phyloP scores from a whole-genome alignment of 495 filamentous ascomycete genomes.

The Xylaria grammica region DNA sequence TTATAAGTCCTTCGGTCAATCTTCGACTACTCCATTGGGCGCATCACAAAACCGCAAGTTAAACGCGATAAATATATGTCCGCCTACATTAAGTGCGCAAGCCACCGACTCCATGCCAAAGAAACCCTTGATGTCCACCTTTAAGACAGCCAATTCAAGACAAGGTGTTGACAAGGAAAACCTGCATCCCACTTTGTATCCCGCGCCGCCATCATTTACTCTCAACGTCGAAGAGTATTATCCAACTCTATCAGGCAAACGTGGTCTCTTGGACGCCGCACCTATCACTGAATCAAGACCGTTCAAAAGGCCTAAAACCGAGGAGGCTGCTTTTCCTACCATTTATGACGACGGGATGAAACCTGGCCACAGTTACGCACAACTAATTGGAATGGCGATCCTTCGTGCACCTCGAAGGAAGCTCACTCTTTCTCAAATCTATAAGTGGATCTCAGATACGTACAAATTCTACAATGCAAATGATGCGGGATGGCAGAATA shows the following conservation, averaged over 20 bases:
- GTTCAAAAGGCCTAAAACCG: slow-evolving; percentile 65
- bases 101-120: slow-evolving; percentile 88
- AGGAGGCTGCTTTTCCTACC: slow-evolving; percentile 71
- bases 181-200: slow-evolving; percentile 53
- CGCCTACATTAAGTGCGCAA: slow-evolving; percentile 66
- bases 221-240: slow-evolving; percentile 60
- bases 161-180: slow-evolving; percentile 79
- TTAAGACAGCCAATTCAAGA: slow-evolving; percentile 66
- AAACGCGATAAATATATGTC: slow-evolving; percentile 71
- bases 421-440: slow-evolving; percentile 94
- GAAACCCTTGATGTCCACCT: slow-evolving; percentile 67
- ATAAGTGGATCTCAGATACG: slow-evolving; percentile 97
- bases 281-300: slow-evolving; percentile 71
- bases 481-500: slow-evolving; percentile 96
- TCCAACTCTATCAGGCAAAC: slow-evolving; percentile 66
- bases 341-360: slow-evolving; percentile 89
- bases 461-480: slow-evolving; percentile 83
- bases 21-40: slow-evolving; percentile 45
- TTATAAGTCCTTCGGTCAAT: slow-evolving; percentile 50
- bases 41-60: slow-evolving; percentile 52
- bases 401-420: slow-evolving; percentile 81
- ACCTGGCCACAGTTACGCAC: slow-evolving; percentile 89
- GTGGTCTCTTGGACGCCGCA: slow-evolving; percentile 72
- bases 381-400: slow-evolving; percentile 97
- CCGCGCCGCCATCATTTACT: slow-evolving; percentile 56